Evolutionary conservation across 1,284 basidiomycete genomes (phyloP).

Genomic region (Veloporphyrellus conicus): DNA sequence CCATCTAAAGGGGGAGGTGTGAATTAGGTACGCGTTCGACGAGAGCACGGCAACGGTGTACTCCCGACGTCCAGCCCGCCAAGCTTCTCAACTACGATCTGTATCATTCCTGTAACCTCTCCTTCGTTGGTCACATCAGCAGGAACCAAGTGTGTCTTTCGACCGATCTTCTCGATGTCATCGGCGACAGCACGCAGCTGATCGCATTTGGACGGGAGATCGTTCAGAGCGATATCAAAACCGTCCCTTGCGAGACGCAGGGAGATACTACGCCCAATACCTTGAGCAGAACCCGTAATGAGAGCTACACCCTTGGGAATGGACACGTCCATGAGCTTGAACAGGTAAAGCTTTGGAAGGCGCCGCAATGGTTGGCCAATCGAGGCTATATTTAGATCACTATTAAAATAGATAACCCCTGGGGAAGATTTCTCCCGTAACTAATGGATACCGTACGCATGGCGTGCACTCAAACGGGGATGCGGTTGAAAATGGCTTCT

Average conservation of each 20-base stretch:
- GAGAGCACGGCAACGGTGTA: neutral
- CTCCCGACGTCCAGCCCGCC: slow-evolving; percentile 13
- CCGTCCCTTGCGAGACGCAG: slow-evolving; percentile 11
- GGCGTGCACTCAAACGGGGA: too few relatives aligned
- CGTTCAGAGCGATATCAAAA: slow-evolving; percentile 10
- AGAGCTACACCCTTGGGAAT: slow-evolving; percentile 2
- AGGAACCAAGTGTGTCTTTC: neutral
- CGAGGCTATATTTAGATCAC: too few relatives aligned
- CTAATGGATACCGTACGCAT: too few relatives aligned
- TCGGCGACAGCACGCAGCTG: slow-evolving; percentile 1
- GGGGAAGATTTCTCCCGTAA: too few relatives aligned
- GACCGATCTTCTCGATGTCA: slow-evolving; percentile 9
- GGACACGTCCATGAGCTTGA: too few relatives aligned
- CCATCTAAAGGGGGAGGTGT: slow-evolving; percentile 1
- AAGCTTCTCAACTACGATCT: neutral
- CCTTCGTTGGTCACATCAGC: slow-evolving; percentile 8
- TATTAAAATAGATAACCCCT: too few relatives aligned
- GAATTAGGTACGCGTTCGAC: too few relatives aligned
- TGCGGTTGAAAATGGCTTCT: too few relatives aligned
- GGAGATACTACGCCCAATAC: slow-evolving; percentile 3
- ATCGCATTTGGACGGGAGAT: slow-evolving; percentile 4
- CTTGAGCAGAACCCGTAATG: slow-evolving; percentile 9
- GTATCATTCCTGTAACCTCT: slow-evolving; percentile 9
- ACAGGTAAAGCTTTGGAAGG: too few relatives aligned
- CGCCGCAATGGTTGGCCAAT: too few relatives aligned